Conservation (phyloP, 139 green algal species). For the Axilococcus clingmanii region DNA sequence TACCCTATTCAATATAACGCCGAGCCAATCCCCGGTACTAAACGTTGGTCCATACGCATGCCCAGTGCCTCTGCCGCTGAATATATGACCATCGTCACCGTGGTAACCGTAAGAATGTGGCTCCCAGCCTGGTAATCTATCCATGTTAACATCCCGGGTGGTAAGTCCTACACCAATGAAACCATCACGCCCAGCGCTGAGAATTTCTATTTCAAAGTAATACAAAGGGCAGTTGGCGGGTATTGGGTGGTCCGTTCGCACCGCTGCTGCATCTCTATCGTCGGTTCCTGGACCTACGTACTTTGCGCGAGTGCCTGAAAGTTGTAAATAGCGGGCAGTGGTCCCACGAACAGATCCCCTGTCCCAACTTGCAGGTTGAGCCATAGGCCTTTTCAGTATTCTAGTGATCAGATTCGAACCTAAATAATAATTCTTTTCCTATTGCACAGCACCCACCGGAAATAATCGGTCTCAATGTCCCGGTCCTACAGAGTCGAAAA, state of each 20-base stretch:
- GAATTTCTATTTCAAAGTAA: slow-evolving; percentile 68
- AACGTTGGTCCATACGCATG: slow-evolving; percentile 42
- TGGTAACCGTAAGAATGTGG: slow-evolving; percentile 72
- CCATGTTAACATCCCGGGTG: slow-evolving; percentile 43
- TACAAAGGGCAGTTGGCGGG: slow-evolving; percentile 51
- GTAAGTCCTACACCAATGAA: slow-evolving; percentile 71
- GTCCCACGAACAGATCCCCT: background rate
- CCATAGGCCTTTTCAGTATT: slow-evolving; percentile 2
- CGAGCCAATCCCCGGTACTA: slow-evolving; percentile 47
- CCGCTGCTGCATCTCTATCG: slow-evolving; percentile 59
- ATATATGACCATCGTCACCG: slow-evolving; percentile 62
- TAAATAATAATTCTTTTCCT: background rate
- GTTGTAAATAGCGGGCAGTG: slow-evolving; percentile 21
- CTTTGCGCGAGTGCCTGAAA: slow-evolving; percentile 25
- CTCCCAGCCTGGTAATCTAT: slow-evolving; percentile 76
- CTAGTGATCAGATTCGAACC: background rate
- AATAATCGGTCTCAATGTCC: background rate
- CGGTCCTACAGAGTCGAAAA: background rate
- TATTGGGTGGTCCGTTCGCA: slow-evolving; percentile 55
- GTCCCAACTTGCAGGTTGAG: slow-evolving; percentile 12
- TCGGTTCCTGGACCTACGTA: slow-evolving; percentile 49
- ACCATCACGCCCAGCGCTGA: slow-evolving; percentile 47
- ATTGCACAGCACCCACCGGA: background rate
- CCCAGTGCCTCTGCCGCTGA: slow-evolving; percentile 45
- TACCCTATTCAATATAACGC: slow-evolving; percentile 37